These are phyloP conservation scores for Ophiostoma pallidulum DNA, from an alignment of 2,329 filamentous ascomycete species.

Conservation along the genomic window DNA sequence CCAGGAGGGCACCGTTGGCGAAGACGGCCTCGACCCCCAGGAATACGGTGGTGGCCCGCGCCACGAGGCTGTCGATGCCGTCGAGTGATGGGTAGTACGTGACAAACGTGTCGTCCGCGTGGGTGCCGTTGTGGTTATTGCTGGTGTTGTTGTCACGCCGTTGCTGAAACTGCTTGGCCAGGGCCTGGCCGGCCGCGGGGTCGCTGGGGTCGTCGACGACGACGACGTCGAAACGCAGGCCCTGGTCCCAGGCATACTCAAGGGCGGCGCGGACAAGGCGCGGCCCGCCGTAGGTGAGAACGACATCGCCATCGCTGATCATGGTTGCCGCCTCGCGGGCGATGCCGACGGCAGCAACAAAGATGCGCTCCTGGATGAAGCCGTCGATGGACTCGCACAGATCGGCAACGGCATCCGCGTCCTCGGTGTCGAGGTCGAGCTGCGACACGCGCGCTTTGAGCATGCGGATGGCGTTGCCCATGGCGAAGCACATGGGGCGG, in stretches of 20 bases:
- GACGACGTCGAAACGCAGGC: conserved; percentile 72
- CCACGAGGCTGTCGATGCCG: conserved; percentile 64
- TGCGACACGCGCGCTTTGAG: conserved; percentile 88
- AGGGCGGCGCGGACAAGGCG: conserved; percentile 79
- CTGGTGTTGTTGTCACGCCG: not conserved
- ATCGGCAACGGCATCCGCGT: conserved; percentile 69
- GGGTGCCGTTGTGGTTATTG: no score
- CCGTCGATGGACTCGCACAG: conserved; percentile 75
- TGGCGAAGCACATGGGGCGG: conserved; percentile 89
- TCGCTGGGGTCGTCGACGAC: conserved; percentile 64
- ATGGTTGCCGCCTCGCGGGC: conserved; percentile 63
- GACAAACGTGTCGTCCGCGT: conserved; percentile 42
- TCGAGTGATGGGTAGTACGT: conserved; percentile 71
- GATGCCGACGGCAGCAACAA: conserved; percentile 78
- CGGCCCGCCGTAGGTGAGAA: conserved; percentile 81
- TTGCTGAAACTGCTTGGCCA: conserved; percentile 57
- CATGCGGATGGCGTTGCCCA: conserved; percentile 94
- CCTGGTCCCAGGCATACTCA: conserved; percentile 57
- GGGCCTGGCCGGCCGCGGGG: conserved; percentile 38
- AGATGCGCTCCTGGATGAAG: conserved; percentile 86
- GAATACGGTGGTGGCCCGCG: conserved; percentile 58
- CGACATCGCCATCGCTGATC: conserved; percentile 68
- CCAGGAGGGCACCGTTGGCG: conserved; percentile 86
- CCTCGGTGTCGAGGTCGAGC: conserved; percentile 76
- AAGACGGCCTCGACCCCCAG: conserved; percentile 91